phyloP scores from a whole-genome alignment of 73 alveolate species.

The Paramecium sexaurelia region DNA sequence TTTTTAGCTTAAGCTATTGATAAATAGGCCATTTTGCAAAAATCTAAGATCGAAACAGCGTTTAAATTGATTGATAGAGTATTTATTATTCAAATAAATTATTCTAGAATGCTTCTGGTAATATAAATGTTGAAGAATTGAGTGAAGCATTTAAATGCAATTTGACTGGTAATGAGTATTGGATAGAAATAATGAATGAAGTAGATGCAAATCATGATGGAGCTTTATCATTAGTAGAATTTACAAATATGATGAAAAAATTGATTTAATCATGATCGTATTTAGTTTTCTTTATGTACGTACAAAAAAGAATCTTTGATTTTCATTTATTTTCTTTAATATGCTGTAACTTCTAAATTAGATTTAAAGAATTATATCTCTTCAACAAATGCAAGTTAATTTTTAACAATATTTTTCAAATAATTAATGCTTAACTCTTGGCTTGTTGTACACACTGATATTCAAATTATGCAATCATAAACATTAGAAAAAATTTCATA shows the following conservation, averaged over 20 bases:
- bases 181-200: conserved; percentile 45
- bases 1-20: conserved; percentile 32
- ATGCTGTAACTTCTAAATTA: no score
- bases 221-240: conserved; percentile 29
- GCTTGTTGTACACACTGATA: neutral
- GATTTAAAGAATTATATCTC: no score
- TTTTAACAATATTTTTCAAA: no score
- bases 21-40: neutral
- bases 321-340: no score
- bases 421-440: neutral
- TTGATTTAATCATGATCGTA: conserved; percentile 12
- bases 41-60: conserved; percentile 40
- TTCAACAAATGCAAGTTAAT: no score
- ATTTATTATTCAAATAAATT: neutral
- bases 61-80: conserved; percentile 54
- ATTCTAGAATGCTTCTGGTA: conserved; percentile 32
- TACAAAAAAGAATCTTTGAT: neutral
- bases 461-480: neutral
- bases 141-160: conserved; percentile 31
- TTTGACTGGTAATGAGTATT: neutral
- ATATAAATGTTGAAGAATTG: conserved; percentile 23
- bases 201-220: conserved; percentile 46
- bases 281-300: neutral
- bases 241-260: conserved; percentile 42
- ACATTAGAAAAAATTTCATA: neutral